phyloP scores from a whole-genome alignment of 129 eudicot genomes.

The Lonicera japonica region DNA sequence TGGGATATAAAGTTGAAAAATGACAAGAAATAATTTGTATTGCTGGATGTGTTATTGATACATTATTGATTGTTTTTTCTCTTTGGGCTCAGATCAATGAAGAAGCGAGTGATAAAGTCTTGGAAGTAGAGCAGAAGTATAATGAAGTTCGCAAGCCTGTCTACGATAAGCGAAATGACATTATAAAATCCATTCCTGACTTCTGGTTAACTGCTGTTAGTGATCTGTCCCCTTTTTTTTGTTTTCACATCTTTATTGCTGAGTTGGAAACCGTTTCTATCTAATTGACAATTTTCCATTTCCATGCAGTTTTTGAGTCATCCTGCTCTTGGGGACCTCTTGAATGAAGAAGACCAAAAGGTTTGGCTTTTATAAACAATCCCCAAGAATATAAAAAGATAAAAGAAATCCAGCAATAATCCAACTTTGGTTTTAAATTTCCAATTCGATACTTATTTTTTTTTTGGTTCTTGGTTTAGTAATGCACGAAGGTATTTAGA shows the following conservation, averaged over 20 bases:
- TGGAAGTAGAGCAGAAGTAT: constrained; percentile 84
- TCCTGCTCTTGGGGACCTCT: constrained; percentile 73
- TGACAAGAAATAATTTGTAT: not conserved
- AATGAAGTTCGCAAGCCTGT: constrained; percentile 75
- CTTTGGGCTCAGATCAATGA: constrained; percentile 61
- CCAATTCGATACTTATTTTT: too few relatives aligned
- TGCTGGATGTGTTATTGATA: not conserved
- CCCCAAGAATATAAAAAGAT: not conserved
- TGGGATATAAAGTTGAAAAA: not conserved
- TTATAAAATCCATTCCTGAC: constrained; percentile 75
- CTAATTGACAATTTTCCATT: not conserved
- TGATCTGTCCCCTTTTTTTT: constrained; percentile 4
- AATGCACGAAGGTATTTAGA: too few relatives aligned
- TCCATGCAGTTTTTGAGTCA: constrained; percentile 80
- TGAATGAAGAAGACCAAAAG: constrained; percentile 92
- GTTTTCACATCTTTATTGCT: not conserved
- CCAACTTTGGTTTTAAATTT: too few relatives aligned
- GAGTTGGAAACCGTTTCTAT: not conserved
- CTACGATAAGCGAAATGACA: constrained; percentile 72
- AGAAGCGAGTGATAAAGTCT: constrained; percentile 79
- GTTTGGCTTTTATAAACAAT: constrained; percentile 22
- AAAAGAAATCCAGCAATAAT: not conserved
- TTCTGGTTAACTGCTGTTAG: constrained; percentile 95
- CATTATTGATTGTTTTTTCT: not conserved
- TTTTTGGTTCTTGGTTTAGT: too few relatives aligned